Conservation (phyloP, 768 basidiomycete species). For the Arthromyces matolae region DNA sequence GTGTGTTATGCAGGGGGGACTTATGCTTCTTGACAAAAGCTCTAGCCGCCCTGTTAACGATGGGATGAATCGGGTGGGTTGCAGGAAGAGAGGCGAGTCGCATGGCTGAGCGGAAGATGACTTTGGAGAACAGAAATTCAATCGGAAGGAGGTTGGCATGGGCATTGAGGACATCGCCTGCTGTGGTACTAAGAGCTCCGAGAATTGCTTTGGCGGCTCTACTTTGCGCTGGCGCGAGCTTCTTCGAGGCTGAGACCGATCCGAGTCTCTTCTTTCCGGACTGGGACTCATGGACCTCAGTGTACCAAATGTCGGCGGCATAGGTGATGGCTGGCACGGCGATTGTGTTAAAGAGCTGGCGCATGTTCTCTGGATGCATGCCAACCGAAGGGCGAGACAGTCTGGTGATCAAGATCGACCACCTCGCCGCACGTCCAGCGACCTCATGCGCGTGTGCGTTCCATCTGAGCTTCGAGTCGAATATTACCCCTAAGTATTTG, state of each 20-base stretch:
- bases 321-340: background rate
- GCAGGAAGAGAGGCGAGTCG: slow-evolving; percentile 4
- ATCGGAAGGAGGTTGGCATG: slow-evolving; percentile 10
- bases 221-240: slow-evolving; percentile 4
- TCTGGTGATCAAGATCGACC: background rate
- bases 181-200: slow-evolving; percentile 5
- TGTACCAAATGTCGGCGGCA: background rate
- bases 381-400: background rate
- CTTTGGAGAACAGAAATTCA: slow-evolving; percentile 1
- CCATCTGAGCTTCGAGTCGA: background rate
- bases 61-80: slow-evolving; percentile 8
- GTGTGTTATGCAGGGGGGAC: slow-evolving; percentile 10
- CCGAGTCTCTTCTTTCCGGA: background rate
- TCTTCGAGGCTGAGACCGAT: background rate
- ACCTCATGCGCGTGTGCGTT: background rate
- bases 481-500: background rate
- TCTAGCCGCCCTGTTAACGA: background rate
- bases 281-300: background rate
- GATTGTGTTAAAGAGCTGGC: background rate
- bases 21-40: background rate
- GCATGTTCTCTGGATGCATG: background rate
- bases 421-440: background rate
- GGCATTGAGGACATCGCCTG: slow-evolving; percentile 5
- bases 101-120: background rate
- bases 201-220: background rate